These are phyloP conservation scores for Abrus pulchellus DNA, from an alignment of 306 rosid genomes.

Conservation along the genomic window DNA sequence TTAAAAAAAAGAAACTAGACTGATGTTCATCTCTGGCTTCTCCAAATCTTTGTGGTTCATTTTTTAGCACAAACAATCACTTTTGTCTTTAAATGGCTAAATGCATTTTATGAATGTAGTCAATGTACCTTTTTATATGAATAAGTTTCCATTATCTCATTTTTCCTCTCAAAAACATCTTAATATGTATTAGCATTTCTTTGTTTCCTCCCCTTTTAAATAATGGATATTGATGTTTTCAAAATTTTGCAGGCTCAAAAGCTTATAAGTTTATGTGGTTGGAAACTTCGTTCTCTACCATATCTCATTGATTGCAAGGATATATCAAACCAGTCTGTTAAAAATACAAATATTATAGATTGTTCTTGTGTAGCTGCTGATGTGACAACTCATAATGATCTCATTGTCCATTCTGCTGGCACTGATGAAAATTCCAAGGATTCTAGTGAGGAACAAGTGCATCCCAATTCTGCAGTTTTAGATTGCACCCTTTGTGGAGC, in stretches of 20 bases:
- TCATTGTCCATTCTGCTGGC: slow-evolving; percentile 49
- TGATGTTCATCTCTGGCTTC: slow-evolving; percentile 10
- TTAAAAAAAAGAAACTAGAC: slow-evolving; percentile 21
- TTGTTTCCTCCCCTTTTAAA: not conserved
- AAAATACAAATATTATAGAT: slow-evolving; percentile 44
- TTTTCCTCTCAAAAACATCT: slow-evolving; percentile 8
- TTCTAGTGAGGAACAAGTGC: slow-evolving; percentile 59
- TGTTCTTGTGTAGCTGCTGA: slow-evolving; percentile 48
- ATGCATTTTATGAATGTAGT: slow-evolving; percentile 33
- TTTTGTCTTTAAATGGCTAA: not conserved
- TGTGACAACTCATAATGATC: slow-evolving; percentile 41
- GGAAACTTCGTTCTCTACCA: slow-evolving; percentile 88
- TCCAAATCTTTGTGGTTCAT: not conserved
- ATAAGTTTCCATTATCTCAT: slow-evolving; percentile 33
- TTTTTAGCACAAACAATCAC: slow-evolving; percentile 11
- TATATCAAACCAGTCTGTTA: slow-evolving; percentile 56
- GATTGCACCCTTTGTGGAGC: slow-evolving; percentile 97
- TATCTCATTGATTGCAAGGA: slow-evolving; percentile 72
- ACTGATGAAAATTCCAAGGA: slow-evolving; percentile 51
- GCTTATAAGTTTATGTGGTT: slow-evolving; percentile 86
- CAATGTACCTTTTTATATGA: not conserved
- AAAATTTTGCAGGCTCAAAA: slow-evolving; percentile 76
- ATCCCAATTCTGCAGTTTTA: slow-evolving; percentile 80
- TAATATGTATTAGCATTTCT: slow-evolving; percentile 33
- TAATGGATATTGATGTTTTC: slow-evolving; percentile 20